A percentile compares a stretch with the other conserved stretches of the same genome.
phyloP scores from a whole-genome alignment of 345 rosid species.

The Xanthoceras sorbifolium region DNA sequence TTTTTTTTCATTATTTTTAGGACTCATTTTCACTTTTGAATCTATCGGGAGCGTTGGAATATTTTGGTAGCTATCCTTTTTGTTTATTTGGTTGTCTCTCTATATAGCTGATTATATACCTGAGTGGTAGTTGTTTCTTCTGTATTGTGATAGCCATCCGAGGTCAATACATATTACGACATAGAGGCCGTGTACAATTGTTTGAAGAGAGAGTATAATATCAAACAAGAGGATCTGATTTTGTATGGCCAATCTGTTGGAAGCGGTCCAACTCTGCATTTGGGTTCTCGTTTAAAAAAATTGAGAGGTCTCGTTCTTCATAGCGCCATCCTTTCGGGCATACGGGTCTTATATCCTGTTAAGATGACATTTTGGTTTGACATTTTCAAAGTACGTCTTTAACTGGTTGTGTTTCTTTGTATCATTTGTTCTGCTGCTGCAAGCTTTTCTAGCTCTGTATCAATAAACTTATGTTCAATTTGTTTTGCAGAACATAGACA shows the following conservation, averaged over 20 bases:
- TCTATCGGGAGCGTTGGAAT: background rate
- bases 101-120: constrained; percentile 19
- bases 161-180: constrained; percentile 89
- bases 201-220: constrained; percentile 65
- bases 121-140: constrained; percentile 22
- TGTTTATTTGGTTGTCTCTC: background rate
- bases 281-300: constrained; percentile 68
- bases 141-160: constrained; percentile 64
- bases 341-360: constrained; percentile 91
- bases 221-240: constrained; percentile 81
- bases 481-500: constrained; percentile 87
- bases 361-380: constrained; percentile 97
- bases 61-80: background rate
- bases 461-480: background rate
- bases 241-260: constrained; percentile 97
- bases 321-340: constrained; percentile 93
- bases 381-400: constrained; percentile 67
- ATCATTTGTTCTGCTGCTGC: constrained; percentile 4
- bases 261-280: constrained; percentile 91
- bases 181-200: constrained; percentile 89
- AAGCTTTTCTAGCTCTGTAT: background rate
- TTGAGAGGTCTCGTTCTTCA: constrained; percentile 93
- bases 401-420: background rate
- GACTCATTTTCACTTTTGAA: background rate
- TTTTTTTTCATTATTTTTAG: background rate